Percentiles rank a stretch among this genome's conserved stretches.
Conservation (phyloP, 176 grass and related monocot genomes). For the Musa beccarii region DNA sequence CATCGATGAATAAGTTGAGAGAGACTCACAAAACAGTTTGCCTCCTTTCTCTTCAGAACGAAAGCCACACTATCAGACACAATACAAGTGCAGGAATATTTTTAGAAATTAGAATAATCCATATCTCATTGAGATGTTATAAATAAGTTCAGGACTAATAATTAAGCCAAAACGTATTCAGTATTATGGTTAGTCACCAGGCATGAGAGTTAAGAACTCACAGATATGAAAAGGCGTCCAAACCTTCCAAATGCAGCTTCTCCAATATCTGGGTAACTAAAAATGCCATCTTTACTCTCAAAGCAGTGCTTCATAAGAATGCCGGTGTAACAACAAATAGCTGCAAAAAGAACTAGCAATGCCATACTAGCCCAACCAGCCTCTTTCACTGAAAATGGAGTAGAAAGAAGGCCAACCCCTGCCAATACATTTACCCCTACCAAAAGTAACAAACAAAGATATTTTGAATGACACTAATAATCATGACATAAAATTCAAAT, state of each 20-base stretch:
- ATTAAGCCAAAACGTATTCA: no score
- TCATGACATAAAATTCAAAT: neutral
- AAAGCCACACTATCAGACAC: no score
- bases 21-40: no score
- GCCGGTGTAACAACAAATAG: conserved; percentile 77
- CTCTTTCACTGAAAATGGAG: conserved; percentile 69
- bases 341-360: conserved; percentile 47
- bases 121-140: no score
- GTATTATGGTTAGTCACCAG: no score
- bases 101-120: no score
- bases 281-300: conserved; percentile 84
- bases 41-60: no score
- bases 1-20: no score
- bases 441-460: conserved; percentile 1
- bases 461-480: neutral
- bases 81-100: no score
- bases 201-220: conserved; percentile 26
- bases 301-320: conserved; percentile 75
- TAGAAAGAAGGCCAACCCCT: conserved; percentile 84
- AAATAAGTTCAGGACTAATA: no score
- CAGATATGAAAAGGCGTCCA: conserved; percentile 69
- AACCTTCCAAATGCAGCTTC: conserved; percentile 88
- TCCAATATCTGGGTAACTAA: conserved; percentile 86
- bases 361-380: conserved; percentile 73
- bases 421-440: conserved; percentile 83